phyloP scores from a whole-genome alignment of 495 filamentous ascomycete species.

The Penicillium canariense region DNA sequence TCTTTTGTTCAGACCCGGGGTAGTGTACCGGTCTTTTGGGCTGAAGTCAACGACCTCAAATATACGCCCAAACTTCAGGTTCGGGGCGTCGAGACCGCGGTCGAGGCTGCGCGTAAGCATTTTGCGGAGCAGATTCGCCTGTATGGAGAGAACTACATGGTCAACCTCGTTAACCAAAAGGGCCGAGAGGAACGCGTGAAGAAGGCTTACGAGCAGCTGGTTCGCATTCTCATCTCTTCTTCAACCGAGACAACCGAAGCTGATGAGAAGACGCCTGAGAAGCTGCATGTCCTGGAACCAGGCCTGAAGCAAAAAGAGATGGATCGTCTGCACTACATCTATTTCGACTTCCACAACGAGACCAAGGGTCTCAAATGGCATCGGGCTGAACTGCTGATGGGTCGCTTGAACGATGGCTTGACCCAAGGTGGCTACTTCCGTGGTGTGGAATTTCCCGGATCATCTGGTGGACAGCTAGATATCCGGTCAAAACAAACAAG shows the following conservation, averaged over 20 bases:
- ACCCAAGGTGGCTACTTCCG: conserved; percentile 85
- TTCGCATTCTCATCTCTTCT: conserved; percentile 68
- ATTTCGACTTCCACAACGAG: conserved; percentile 98
- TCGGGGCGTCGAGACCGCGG: conserved; percentile 76
- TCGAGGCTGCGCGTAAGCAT: conserved; percentile 75
- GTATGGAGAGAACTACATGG: conserved; percentile 94
- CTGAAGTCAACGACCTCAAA: conserved; percentile 85
- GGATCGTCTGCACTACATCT: conserved; percentile 88
- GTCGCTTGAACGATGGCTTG: conserved; percentile 71
- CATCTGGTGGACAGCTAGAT: conserved; percentile 66
- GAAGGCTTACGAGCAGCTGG: conserved; percentile 85
- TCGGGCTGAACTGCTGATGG: conserved; percentile 79
- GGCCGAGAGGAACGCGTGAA: conserved; percentile 86
- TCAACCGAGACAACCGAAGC: conserved; percentile 61
- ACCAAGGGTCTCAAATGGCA: conserved; percentile 94
- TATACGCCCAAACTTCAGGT: conserved; percentile 89
- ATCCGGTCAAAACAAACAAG: conserved; percentile 74
- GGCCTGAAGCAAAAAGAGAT: conserved; percentile 56
- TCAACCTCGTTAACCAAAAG: conserved; percentile 94
- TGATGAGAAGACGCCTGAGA: conserved; percentile 63
- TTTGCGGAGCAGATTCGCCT: conserved; percentile 88
- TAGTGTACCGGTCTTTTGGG: conserved; percentile 92
- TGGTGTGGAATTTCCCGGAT: conserved; percentile 78
- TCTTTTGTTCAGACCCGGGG: conserved; percentile 95
- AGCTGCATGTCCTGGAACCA: conserved; percentile 74